Conservation (phyloP, 371 early-diverging fungal species). For the Mortierella sp. region DNA sequence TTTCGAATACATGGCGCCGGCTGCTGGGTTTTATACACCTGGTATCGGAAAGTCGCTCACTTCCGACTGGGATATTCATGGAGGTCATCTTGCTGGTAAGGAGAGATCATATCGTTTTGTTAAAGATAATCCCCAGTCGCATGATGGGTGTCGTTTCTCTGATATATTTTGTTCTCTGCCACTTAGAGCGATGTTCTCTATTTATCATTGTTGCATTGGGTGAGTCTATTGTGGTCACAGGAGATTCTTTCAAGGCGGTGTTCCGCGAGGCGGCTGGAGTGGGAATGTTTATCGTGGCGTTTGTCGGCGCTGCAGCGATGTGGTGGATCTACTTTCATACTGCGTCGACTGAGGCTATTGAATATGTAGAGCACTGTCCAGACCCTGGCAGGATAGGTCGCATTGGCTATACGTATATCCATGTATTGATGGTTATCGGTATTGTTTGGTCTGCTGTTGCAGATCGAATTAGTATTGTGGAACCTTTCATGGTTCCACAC, state of each 20-base stretch:
- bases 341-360: slow-evolving; percentile 28
- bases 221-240: slow-evolving; percentile 49
- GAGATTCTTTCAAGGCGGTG: slow-evolving; percentile 25
- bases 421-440: slow-evolving; percentile 47
- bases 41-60: slow-evolving; percentile 23
- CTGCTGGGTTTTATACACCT: slow-evolving; percentile 37
- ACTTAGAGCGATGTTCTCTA: slow-evolving; percentile 42
- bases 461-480: slow-evolving; percentile 31
- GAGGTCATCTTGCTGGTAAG: slow-evolving; percentile 51
- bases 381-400: slow-evolving; percentile 52
- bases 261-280: slow-evolving; percentile 27
- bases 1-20: slow-evolving; percentile 27
- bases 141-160: background rate
- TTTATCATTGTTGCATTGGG: slow-evolving; percentile 52
- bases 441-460: slow-evolving; percentile 51
- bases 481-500: slow-evolving; percentile 25
- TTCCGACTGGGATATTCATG: slow-evolving; percentile 43
- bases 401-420: slow-evolving; percentile 42
- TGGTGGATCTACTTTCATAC: slow-evolving; percentile 56
- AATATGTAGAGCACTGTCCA: slow-evolving; percentile 26
- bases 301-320: slow-evolving; percentile 35
- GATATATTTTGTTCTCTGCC: background rate
- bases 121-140: background rate
- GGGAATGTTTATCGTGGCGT: slow-evolving; percentile 40
- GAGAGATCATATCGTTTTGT: background rate